phyloP scores from a whole-genome alignment of 2,329 filamentous ascomycete genomes.

The Talaromyces islandicus region DNA sequence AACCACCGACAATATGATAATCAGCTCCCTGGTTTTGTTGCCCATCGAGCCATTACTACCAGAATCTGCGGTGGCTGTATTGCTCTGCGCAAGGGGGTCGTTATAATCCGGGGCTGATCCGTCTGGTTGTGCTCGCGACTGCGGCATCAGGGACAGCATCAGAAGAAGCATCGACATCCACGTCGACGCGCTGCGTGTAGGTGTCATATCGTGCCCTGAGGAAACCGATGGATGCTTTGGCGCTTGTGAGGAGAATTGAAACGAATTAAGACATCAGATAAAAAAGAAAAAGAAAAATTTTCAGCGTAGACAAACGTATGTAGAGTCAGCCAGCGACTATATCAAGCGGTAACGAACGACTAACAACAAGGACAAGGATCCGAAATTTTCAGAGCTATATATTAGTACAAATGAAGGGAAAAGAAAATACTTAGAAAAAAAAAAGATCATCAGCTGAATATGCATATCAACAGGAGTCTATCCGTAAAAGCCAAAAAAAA shows the following conservation, averaged over 20 bases:
- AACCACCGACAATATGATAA: slow-evolving; percentile 8
- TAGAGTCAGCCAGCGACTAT: neutral
- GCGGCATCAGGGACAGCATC: neutral
- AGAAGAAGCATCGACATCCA: neutral
- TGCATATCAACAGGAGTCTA: neutral
- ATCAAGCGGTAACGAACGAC: neutral
- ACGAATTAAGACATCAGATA: neutral
- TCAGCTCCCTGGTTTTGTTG: neutral
- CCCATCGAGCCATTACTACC: neutral
- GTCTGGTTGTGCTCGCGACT: neutral
- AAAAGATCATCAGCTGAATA: neutral
- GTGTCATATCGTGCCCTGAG: neutral
- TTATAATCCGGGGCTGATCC: neutral
- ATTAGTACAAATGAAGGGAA: neutral
- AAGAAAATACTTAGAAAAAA: neutral
- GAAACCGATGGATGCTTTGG: no score
- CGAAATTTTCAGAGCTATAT: neutral
- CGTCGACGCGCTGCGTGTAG: neutral
- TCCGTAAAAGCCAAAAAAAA: neutral
- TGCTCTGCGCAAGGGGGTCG: neutral
- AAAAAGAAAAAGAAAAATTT: neutral
- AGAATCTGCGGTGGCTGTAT: neutral
- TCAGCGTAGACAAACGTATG: neutral
- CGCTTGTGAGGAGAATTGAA: neutral
- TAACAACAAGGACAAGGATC: neutral